Evolutionary conservation across 192 early-diverging fungal species (phyloP).

Genomic region (Umbelopsis ramanniana): DNA sequence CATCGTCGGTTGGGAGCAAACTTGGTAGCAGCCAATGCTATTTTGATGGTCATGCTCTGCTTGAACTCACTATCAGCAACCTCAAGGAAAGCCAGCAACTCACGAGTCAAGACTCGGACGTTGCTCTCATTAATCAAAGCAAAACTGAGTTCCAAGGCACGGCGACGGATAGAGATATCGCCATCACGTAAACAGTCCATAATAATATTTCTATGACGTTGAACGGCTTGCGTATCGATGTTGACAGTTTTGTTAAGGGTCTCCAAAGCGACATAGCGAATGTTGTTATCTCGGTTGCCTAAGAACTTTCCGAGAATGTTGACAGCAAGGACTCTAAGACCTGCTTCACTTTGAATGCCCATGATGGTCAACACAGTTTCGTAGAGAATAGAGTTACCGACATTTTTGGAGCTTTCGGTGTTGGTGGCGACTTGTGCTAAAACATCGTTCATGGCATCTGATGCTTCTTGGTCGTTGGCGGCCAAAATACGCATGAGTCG

Average conservation of each 20-base stretch:
- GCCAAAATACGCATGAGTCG: slow-evolving; percentile 88
- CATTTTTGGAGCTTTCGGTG: slow-evolving; percentile 94
- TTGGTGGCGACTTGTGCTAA: slow-evolving; percentile 97
- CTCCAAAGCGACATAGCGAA: slow-evolving; percentile 97
- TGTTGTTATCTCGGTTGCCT: slow-evolving; percentile 96
- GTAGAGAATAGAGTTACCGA: slow-evolving; percentile 97
- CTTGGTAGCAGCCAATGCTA: slow-evolving; percentile 88
- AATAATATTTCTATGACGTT: slow-evolving; percentile 96
- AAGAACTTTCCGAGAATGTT: slow-evolving; percentile 98
- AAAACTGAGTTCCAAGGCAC: slow-evolving; percentile 95
- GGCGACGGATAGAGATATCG: slow-evolving; percentile 95
- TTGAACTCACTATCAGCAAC: slow-evolving; percentile 89
- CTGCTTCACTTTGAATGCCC: slow-evolving; percentile 89
- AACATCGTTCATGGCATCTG: slow-evolving; percentile 96
- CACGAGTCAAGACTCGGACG: slow-evolving; percentile 89
- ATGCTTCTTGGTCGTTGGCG: slow-evolving; percentile 76
- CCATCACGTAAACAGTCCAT: slow-evolving; percentile 93
- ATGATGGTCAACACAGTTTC: slow-evolving; percentile 97
- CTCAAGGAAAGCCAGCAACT: slow-evolving; percentile 92
- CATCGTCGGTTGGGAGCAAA: slow-evolving; percentile 95
- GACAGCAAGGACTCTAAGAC: slow-evolving; percentile 92
- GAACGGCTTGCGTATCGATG: slow-evolving; percentile 91
- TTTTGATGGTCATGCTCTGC: slow-evolving; percentile 87
- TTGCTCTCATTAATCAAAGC: slow-evolving; percentile 94
- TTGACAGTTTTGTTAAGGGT: slow-evolving; percentile 90